These are phyloP conservation scores for Alopecurus myosuroides DNA, from an alignment of 176 grass and related monocot genomes.

Conservation along the genomic window DNA sequence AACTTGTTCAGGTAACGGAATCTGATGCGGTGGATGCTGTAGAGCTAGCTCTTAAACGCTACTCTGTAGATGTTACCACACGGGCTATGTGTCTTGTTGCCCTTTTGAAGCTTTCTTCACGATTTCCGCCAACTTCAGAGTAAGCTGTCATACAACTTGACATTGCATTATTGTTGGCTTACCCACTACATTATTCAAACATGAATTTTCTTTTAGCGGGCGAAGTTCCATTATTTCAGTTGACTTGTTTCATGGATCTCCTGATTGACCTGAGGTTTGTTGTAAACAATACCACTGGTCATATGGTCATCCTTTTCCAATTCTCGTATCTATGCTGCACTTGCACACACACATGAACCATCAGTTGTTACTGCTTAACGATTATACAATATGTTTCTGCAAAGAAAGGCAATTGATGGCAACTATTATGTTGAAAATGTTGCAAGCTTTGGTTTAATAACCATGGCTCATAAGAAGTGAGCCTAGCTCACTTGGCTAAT, in stretches of 20 bases:
- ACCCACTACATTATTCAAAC: not conserved
- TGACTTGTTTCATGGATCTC: not conserved
- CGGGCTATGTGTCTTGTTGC: conserved; percentile 91
- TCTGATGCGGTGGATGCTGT: conserved; percentile 93
- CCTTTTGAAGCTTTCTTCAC: conserved; percentile 94
- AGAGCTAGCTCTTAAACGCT: conserved; percentile 62
- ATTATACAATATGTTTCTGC: not conserved
- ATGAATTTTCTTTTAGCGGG: not conserved
- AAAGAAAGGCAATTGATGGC: not conserved
- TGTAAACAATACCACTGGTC: not conserved
- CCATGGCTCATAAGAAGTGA: not conserved
- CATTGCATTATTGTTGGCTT: not conserved
- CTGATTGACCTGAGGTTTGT: not conserved
- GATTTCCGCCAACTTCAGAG: conserved; percentile 83
- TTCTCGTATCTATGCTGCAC: not conserved
- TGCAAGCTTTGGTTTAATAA: not conserved
- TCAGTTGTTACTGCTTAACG: not conserved
- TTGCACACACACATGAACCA: not conserved
- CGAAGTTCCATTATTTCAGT: not conserved
- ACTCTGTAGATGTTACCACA: conserved; percentile 82
- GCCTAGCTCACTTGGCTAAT: no score
- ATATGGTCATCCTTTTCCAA: not conserved
- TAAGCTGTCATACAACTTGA: conserved; percentile 46
- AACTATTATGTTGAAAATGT: not conserved
- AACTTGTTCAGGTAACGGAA: conserved; percentile 87